Percentiles rank a stretch among this genome's conserved stretches.
These are phyloP conservation scores for Gillenia trifoliata DNA, from an alignment of 306 rosid genomes.

Conservation along the genomic window DNA sequence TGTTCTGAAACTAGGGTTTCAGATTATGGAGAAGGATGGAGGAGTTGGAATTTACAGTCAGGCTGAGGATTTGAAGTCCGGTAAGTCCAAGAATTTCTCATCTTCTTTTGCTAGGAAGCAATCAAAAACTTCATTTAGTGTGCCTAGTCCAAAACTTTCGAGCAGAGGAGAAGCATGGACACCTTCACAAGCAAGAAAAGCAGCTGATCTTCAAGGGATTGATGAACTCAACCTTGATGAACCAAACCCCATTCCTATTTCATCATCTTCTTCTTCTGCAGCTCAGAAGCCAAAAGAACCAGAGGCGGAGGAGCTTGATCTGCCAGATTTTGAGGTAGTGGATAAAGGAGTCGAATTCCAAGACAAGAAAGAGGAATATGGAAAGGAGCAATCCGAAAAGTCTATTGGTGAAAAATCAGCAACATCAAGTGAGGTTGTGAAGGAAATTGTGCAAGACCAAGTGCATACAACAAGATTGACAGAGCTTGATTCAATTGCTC, in stretches of 20 bases:
- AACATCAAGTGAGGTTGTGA: constrained; percentile 67
- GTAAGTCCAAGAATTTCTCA: constrained; percentile 36
- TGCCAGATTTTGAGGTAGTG: constrained; percentile 82
- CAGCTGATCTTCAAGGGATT: constrained; percentile 55
- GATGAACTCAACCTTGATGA: constrained; percentile 92
- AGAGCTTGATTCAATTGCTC: constrained; percentile 85
- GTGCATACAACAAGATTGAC: constrained; percentile 49
- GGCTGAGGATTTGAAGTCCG: constrained; percentile 31
- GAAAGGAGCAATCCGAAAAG: constrained; percentile 43
- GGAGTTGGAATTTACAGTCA: constrained; percentile 69
- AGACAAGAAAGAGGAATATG: constrained; percentile 38
- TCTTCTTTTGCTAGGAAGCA: constrained; percentile 66
- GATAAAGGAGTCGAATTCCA: constrained; percentile 90
- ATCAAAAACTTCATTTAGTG: constrained; percentile 85
- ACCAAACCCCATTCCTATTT: constrained; percentile 47
- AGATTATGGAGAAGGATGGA: constrained; percentile 95
- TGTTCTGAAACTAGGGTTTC: constrained; percentile 84
- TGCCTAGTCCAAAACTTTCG: constrained; percentile 73
- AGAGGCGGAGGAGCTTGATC: constrained; percentile 68
- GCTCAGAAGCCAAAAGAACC: constrained; percentile 38
- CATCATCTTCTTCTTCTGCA: constrained; percentile 37
- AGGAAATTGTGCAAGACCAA: constrained; percentile 68
- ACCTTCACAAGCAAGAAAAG: constrained; percentile 43
- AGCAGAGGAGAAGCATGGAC: constrained; percentile 62
- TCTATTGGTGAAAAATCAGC: constrained; percentile 39